phyloP scores from a whole-genome alignment of 306 rosid genomes.

The Cucurbita maxima region DNA sequence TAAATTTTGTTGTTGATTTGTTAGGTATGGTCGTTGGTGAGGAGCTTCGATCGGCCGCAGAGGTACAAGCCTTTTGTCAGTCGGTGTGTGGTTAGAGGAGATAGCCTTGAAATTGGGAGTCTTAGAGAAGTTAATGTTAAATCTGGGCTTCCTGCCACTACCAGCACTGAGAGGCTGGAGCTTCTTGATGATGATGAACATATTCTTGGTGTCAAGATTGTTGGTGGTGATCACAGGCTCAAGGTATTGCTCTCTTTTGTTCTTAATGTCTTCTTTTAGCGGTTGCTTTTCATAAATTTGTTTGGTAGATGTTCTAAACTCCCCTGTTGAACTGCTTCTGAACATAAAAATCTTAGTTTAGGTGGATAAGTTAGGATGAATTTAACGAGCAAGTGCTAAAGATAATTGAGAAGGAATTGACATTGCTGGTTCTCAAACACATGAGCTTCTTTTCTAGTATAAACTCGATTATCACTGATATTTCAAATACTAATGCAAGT shows the following conservation, averaged over 20 bases:
- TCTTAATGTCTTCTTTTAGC: neutral
- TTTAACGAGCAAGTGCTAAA: neutral
- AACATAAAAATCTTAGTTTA: neutral
- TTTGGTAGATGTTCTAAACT: neutral
- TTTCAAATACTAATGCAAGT: neutral
- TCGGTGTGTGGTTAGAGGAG: constrained; percentile 47
- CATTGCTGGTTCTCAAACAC: neutral
- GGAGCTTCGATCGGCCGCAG: constrained; percentile 71
- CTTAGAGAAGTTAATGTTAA: constrained; percentile 67
- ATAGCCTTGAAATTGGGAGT: constrained; percentile 49
- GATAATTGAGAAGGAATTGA: neutral
- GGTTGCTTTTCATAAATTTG: neutral
- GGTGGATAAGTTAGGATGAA: neutral
- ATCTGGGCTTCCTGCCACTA: constrained; percentile 75
- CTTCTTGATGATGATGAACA: constrained; percentile 61
- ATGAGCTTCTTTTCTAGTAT: neutral
- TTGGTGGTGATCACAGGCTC: constrained; percentile 72
- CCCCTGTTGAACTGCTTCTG: neutral
- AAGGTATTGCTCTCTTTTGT: constrained; percentile 19
- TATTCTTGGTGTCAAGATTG: constrained; percentile 48
- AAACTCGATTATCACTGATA: neutral
- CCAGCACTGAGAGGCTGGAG: constrained; percentile 65
- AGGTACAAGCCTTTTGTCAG: constrained; percentile 61
- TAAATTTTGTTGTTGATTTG: neutral
- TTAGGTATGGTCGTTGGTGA: constrained; percentile 69